These are phyloP conservation scores for Volvox africanus DNA, from an alignment of 139 green algal species.

Conservation along the genomic window DNA sequence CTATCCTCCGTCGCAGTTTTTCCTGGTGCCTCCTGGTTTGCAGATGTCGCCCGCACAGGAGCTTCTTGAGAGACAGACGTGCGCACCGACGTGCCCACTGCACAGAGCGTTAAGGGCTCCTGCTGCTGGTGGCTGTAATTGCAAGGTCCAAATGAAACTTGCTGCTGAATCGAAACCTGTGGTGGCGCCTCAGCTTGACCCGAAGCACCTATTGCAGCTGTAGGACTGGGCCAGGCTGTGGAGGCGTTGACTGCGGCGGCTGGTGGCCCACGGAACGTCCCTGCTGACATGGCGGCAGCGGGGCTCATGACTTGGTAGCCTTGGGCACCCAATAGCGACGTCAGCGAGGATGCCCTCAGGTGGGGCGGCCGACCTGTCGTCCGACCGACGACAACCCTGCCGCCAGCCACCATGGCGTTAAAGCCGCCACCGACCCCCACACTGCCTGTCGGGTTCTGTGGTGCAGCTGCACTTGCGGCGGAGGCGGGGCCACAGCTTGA, in stretches of 20 bases:
- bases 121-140: background rate
- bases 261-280: background rate
- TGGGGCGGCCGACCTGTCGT: background rate
- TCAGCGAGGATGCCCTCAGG: background rate
- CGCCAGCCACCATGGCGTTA: background rate
- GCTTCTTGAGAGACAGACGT: background rate
- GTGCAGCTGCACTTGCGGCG: background rate
- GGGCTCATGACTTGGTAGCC: background rate
- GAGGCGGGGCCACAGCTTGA: background rate
- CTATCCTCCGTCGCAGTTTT: background rate
- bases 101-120: background rate
- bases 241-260: background rate
- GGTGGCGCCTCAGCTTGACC: background rate
- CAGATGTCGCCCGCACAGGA: background rate
- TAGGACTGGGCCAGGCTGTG: background rate
- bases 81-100: slow-evolving; percentile 22
- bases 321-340: background rate
- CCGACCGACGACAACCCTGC: slow-evolving; percentile 14
- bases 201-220: background rate
- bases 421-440: background rate
- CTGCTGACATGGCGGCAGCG: background rate
- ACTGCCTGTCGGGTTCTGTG: background rate
- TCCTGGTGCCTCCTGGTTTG: background rate
- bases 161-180: background rate
- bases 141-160: background rate